Evolutionary conservation across 1,284 basidiomycete genomes (phyloP), one percentile per base, ranked within the genome.

Genomic region (Ceratobasidium sp.): DNA sequence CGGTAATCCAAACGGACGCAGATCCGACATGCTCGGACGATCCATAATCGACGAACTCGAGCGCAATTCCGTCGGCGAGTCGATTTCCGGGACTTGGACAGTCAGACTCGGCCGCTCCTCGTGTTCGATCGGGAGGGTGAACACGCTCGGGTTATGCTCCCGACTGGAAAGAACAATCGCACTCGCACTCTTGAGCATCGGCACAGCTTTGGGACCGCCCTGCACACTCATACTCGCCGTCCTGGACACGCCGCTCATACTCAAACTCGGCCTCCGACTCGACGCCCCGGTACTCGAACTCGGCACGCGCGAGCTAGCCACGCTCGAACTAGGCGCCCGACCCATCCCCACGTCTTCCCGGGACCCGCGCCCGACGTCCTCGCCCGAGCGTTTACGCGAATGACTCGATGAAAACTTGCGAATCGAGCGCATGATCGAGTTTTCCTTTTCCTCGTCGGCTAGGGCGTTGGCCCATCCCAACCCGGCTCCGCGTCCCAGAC

Each of bases 121-220:
- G 5, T 64, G 20, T 25, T 22, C 49, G 6, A 20, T 52, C 47
- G 64, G 64, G 2, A 67, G 40, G 6, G 64, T 67, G 34, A 67
- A 67, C 64, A 55, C 64, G 25, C 64, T 67, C 25, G 64, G 64
- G 29, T 67, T 52, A 20, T 22, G 55, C 29, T 67, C 64, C 27
- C 64, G n/a, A 6, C 22, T 43, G 2, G 57, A 62, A 3, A 50
- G 22, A 15, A 53, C 52, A 13, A 67, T 27, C 8, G 52, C 64
- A 17, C 52, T 47, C 17, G 64, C 64, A 25, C 64, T 67, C 64
- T 40, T 53, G 29, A 40, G 40, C 40, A 54, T 54, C 1, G 50
- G 52, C 8, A 45, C 31, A 35, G 38, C 42, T 52, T 31, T 35
- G 52, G 50, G 49, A 13, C 49, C 52, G 17, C 31, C 25, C 40